Base-by-base conservation (phyloP, 768 basidiomycete genomes). In the Collybiopsis confluens region DNA sequence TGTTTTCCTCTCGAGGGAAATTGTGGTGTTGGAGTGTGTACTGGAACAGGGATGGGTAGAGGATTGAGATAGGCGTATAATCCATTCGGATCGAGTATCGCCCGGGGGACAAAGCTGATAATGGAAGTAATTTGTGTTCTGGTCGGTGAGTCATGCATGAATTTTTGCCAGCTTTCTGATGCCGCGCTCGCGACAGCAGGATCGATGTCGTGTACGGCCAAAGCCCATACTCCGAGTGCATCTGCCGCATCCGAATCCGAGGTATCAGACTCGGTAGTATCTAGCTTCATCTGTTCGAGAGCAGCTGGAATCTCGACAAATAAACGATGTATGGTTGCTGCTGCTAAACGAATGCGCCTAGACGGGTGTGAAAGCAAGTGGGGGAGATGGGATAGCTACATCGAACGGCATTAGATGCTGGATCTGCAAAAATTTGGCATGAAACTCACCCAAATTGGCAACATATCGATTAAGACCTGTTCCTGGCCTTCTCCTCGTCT, bases 391-490 rank as follows among this genome's bases (percentile, higher is more conserved):
- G 97, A 90, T 30, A 92, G 71, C 94, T 96, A 55, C n/a, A 42
- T 51, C 24, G 23, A 30, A 18, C 11, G n/a, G n/a, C 16, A 26
- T n/a, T 35, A 59, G 54, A 56, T 30, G n/a, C 26, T 45, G 33
- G 53, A 18, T 56, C 49, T 27, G 27, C 51, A 46, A 54, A 43
- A 45, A 21, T 26, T 11, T 43, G 6, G 49, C 38, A 26, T 36
- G 41, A 23, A 46, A 77, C 91, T 61, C 65, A 96, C 94, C 95
- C 95, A 98, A 53, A 96, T 92, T 3, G 92, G 92, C 28, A 95
- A 61, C 75, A 86, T 88, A 52, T 83, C 74, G 21, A 80, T 75
- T 59, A 79, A 59, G 16, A 69, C 63, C 11, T 73, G 62, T 46
- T 64, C 60, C 9, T 43, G 60, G 59, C 74, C 77, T 70, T 70